Evolutionary conservation across 1,284 basidiomycete species (phyloP).

Genomic region (Spongispora temasekensis): DNA sequence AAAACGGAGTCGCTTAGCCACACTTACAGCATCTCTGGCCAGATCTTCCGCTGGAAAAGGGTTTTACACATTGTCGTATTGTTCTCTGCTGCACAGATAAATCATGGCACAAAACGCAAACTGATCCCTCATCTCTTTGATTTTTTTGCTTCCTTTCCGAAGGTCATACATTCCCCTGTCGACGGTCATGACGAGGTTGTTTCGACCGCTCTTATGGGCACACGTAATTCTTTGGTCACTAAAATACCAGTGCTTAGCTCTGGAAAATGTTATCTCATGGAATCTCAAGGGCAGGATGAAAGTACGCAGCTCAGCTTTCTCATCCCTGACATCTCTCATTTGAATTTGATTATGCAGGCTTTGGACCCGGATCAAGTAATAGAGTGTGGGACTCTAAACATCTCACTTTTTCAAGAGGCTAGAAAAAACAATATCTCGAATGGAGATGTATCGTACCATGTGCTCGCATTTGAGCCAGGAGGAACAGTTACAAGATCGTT

Average conservation of each 20-base stretch:
- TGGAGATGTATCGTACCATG: constrained; percentile 5
- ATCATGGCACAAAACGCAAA: too few relatives aligned
- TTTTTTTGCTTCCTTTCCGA: too few relatives aligned
- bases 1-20: too few relatives aligned
- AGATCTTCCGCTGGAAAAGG: too few relatives aligned
- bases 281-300: background rate
- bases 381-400: constrained; percentile 17
- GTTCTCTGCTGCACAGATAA: too few relatives aligned
- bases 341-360: constrained; percentile 2
- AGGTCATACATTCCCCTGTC: too few relatives aligned
- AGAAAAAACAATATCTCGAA: background rate
- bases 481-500: constrained; percentile 2
- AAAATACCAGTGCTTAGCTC: constrained; percentile 4
- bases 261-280: background rate
- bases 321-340: background rate
- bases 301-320: constrained; percentile 3
- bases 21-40: too few relatives aligned
- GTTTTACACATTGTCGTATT: too few relatives aligned
- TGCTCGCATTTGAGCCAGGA: constrained; percentile 15
- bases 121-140: too few relatives aligned
- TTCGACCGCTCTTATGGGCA: background rate
- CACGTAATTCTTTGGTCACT: constrained; percentile 2
- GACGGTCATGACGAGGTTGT: too few relatives aligned
- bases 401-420: constrained; percentile 5
- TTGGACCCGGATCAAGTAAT: background rate